Base-by-base conservation (phyloP, 2,329 filamentous ascomycete species). In the Phialophora macrospora region DNA sequence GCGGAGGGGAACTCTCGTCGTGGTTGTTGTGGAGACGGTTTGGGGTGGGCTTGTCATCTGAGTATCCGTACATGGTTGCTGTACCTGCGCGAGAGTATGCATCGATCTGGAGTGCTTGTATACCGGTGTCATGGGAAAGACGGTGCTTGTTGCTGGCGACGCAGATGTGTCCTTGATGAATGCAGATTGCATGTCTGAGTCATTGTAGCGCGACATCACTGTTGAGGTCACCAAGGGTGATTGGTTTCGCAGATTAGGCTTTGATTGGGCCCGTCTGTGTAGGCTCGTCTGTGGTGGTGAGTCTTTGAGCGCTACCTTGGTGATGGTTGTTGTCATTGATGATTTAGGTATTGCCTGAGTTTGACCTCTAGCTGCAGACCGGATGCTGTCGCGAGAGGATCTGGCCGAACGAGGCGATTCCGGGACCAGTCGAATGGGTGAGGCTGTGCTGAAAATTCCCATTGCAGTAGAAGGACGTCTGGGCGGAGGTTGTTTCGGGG, bases 391-490 rank as follows among this genome's bases (percentile, higher is more conserved):
- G 3, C 65, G 48, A 46, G 41, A 64, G 0, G 60, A 57, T 26
- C 57, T 60, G 17, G 54, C 48, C 5, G 67, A 69, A 5, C 62
- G 67, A 17, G 70, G 67, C 24, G 70, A 72, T 22, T 68, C 66
- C 34, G 71, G 70, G 11, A 73, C 70, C 4, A 71, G 58, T 8
- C 71, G 70, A 22, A 73, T 70, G 14, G 69, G 66, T 12, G 70
- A 72, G 14, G 61, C 65, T 6, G 68, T 49, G 7, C 58, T 68
- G 38, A 70, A 59, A 41, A 72, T 66, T n/a, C 71, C 71, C 62
- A 70, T 67, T 8, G 68, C 71, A 7, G 71, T 72, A 22, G 71
- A 73, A 32, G 71, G 69, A 20, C 67, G 65, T 55, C 68, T 68
- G 17, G 64, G 69, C 22, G 62, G 67, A 22, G 63, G 56, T 44